Base-by-base conservation (phyloP, 2,329 filamentous ascomycete genomes). In the Ophiocordyceps camponoti-floridani region DNA sequence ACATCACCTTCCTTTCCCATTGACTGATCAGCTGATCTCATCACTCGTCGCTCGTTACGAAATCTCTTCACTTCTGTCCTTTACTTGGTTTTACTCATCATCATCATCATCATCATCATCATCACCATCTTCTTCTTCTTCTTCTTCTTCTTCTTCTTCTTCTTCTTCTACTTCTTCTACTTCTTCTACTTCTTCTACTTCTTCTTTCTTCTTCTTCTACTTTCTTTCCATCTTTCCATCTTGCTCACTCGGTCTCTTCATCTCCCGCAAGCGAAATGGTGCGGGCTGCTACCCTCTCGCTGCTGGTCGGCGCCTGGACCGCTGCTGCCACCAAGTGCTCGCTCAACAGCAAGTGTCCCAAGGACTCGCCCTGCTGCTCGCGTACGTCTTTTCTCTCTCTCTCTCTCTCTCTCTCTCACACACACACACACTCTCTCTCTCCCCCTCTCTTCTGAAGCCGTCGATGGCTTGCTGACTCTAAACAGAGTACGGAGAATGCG, bases 401-500 rank as follows among this genome's bases (percentile, higher is more conserved):
- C n/a, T n/a, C n/a, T n/a, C n/a, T n/a, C n/a, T n/a, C n/a, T n/a
- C n/a, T n/a, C n/a, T n/a, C n/a, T n/a, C n/a, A n/a, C n/a, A n/a
- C n/a, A n/a, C n/a, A n/a, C n/a, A n/a, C n/a, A n/a, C 16, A 4
- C 13, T 18, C 10, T 12, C 5, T 16, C 27, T 31, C 38, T 40
- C 16, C 8, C 12, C 38, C 9, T 40, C 18, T 42, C 10, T 5
- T 6, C 11, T 33, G 4, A 4, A 4, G 11, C 31, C 10, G 4
- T 33, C 10, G 14, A 10, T 33, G 31, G 14, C 31, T 6, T 4
- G 11, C 14, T 33, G 4, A 14, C n/a, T n/a, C 4, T 14, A 12
- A 33, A 33, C 56, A 94, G 86, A 91, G 64, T 96, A 95, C 63
- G 85, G 85, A 54, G 72, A 89, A 62, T 96, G 91, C 57, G 91